Percentiles rank a stretch among this genome's conserved stretches.
phyloP scores from a whole-genome alignment of 495 filamentous ascomycete species.

The Xanthoparmelia taractica region DNA sequence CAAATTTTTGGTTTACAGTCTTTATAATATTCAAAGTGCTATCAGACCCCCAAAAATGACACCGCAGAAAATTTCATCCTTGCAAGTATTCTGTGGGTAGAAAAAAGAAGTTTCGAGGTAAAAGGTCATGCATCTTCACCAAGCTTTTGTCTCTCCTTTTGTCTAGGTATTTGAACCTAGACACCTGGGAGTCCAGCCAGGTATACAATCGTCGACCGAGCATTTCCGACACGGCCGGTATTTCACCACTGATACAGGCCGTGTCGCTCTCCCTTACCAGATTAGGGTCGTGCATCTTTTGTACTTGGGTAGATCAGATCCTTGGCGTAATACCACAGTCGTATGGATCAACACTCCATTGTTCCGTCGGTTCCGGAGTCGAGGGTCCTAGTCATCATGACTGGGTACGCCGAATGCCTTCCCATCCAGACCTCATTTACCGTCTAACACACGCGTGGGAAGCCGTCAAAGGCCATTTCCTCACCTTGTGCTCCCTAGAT shows the following conservation, averaged over 20 bases:
- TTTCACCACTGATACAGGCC: not conserved
- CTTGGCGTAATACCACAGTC: not conserved
- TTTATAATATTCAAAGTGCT: not conserved
- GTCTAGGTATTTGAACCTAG: not conserved
- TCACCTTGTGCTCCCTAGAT: not conserved
- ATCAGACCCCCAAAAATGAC: not conserved
- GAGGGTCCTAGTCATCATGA: conserved; percentile 83
- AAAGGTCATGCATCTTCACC: too few species aligned
- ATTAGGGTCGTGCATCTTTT: not conserved
- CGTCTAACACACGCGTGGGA: not conserved
- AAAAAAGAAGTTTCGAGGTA: not conserved
- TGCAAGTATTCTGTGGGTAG: not conserved
- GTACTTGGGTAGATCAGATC: not conserved
- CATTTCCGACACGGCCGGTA: not conserved
- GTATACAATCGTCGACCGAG: not conserved
- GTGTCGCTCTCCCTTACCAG: not conserved
- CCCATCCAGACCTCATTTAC: not conserved
- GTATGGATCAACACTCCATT: conserved; percentile 12
- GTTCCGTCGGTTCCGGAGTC: conserved; percentile 50
- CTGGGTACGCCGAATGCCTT: conserved; percentile 40
- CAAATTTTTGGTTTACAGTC: not conserved
- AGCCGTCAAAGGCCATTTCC: not conserved
- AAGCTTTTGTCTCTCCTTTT: not conserved
- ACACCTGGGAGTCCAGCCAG: not conserved
- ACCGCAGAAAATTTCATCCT: too few species aligned